Base-by-base conservation (phyloP, 305 asterid genomes). In the Fraxinus floribunda region DNA sequence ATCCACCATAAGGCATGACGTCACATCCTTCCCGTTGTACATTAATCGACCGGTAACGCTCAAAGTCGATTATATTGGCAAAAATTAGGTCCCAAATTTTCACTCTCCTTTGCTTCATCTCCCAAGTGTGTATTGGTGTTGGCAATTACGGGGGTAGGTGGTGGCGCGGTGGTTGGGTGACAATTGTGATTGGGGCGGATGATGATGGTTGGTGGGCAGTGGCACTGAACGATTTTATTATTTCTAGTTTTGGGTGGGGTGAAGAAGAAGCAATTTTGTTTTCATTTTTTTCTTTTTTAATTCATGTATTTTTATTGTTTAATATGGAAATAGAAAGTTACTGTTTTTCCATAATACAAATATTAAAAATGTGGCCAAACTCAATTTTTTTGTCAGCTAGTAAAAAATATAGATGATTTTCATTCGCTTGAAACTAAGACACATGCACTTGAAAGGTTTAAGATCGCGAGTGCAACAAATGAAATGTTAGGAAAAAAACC, bases 1-100 rank as follows among this genome's bases (percentile, higher is more conserved):
- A 60, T 44, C 75, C 80, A 0, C 79, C 75, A 52, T 74, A 74
- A 1, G 87, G 85, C 0, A 85, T 36, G 8, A 78, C 4, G 41
- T 6, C 16, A 82, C 24, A 16, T 76, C 55, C 72, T 64, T 77
- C 18, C 24, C 71, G 4, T 77, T 8, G 24, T 82, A 77, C 26
- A 82, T 39, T 30, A 82, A 80, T 55, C 36, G 70, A 4, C 34
- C 8, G 15, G 41, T 3, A n/a, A 62, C 22, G 4, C 64, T 16
- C 2, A 11, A 6, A 34, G 10, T 79, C 18, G 9, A 77, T 77
- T 36, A 57, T 79, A 29, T 79, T 41, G 46, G 78, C 77, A 70
- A 79, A 79, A 22, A 57, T 34, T 7, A 79, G n/a, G 46, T 70
- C 82, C 44, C 71, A 68, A 5, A 78, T 79, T 49, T 29, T 70